Evolutionary conservation across 257 asterid species (phyloP).

Genomic region (Asclepias syriaca): DNA sequence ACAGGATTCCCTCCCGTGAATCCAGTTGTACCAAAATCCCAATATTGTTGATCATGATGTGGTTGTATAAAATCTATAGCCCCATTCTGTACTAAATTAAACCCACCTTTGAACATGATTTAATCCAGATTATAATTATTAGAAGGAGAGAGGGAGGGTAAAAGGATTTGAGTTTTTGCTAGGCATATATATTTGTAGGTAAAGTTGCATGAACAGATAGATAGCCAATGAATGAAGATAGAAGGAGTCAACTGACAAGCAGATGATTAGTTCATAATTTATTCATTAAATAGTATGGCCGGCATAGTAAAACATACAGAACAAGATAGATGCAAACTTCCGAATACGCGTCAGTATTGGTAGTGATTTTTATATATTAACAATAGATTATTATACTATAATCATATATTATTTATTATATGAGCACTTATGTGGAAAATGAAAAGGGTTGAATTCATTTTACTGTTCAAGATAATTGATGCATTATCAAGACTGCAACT

Average conservation of each 20-base stretch:
- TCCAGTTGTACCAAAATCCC: slow-evolving; percentile 11
- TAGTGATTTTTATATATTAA: slow-evolving; percentile 31
- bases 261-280: slow-evolving; percentile 15
- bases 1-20: slow-evolving; percentile 17
- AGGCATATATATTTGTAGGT: slow-evolving; percentile 33
- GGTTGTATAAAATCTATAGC: slow-evolving; percentile 35
- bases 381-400: not conserved
- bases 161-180: slow-evolving; percentile 16
- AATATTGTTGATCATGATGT: slow-evolving; percentile 32
- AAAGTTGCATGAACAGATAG: slow-evolving; percentile 9
- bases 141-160: slow-evolving; percentile 12
- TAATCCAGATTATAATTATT: not conserved
- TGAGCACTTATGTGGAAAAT: too few relatives aligned
- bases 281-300: slow-evolving; percentile 40
- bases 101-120: slow-evolving; percentile 28
- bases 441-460: not conserved
- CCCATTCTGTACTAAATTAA: slow-evolving; percentile 16
- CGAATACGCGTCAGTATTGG: slow-evolving; percentile 48
- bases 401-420: too few relatives aligned
- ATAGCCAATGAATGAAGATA: slow-evolving; percentile 10
- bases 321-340: slow-evolving; percentile 30
- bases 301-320: slow-evolving; percentile 60
- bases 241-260: slow-evolving; percentile 17
- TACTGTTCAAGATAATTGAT: not conserved
- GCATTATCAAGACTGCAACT: not conserved